Evolutionary conservation across 495 filamentous ascomycete genomes (phyloP).

Genomic region (Lepidopterella palustris): DNA sequence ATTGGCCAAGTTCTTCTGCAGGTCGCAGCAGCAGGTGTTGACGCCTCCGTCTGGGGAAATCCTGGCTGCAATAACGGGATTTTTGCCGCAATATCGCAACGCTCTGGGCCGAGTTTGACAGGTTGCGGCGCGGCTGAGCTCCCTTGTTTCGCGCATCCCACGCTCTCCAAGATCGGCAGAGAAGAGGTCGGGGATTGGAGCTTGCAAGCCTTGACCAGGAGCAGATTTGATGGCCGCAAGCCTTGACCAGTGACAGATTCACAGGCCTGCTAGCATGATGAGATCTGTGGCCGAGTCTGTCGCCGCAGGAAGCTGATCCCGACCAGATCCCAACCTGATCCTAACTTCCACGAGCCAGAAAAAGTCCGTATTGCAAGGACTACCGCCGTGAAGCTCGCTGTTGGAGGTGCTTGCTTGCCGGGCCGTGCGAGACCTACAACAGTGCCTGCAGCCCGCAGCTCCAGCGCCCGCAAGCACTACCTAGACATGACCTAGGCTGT

Average conservation of each 20-base stretch:
- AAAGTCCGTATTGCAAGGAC: background rate
- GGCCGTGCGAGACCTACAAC: background rate
- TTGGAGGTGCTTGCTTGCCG: background rate
- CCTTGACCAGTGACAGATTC: background rate
- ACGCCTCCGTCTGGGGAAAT: conserved; percentile 19
- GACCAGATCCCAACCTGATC: too few species aligned
- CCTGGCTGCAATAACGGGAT: conserved; percentile 20
- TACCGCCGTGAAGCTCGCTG: too few species aligned
- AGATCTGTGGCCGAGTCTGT: background rate
- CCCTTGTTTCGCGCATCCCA: conserved; percentile 15
- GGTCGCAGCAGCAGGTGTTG: conserved; percentile 9
- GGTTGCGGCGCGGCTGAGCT: background rate
- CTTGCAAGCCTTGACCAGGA: background rate
- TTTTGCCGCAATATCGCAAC: conserved; percentile 18
- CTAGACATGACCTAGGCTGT: too few species aligned
- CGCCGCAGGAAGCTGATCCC: too few species aligned
- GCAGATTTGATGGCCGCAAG: background rate
- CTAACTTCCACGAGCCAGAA: background rate
- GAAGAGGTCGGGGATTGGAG: background rate
- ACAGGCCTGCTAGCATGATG: background rate
- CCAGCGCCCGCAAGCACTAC: too few species aligned
- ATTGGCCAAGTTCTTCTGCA: too few species aligned
- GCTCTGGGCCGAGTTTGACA: background rate
- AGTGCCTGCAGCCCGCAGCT: background rate
- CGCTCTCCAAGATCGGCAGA: background rate